phyloP scores from a whole-genome alignment of 768 basidiomycete genomes.

The Rhodotorula kratochvilovae region DNA sequence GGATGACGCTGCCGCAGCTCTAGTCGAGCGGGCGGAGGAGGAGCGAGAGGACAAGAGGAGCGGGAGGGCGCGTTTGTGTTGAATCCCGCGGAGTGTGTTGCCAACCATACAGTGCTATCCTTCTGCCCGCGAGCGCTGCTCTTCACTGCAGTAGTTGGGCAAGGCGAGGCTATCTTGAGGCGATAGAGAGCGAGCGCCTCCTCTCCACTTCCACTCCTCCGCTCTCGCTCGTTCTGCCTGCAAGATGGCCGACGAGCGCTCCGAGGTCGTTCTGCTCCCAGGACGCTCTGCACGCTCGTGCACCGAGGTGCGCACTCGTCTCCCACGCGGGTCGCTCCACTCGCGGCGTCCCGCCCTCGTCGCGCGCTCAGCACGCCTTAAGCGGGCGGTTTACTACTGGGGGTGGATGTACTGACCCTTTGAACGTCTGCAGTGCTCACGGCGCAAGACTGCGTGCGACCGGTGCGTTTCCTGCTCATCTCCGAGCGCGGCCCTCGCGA shows the following conservation, averaged over 20 bases:
- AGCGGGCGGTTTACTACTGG: accelerated
- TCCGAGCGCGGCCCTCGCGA: too few relatives aligned
- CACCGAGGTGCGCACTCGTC: neutral
- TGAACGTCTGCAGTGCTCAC: neutral
- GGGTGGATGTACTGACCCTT: neutral
- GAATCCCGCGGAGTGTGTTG: neutral
- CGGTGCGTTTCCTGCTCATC: constrained; percentile 1
- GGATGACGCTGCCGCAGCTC: constrained; percentile 1
- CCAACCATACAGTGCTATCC: neutral
- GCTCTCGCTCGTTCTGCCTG: too few relatives aligned
- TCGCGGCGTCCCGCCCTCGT: neutral
- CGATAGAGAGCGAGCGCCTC: too few relatives aligned
- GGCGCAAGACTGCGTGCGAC: constrained; percentile 17
- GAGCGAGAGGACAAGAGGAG: too few relatives aligned
- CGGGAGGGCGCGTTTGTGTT: neutral
- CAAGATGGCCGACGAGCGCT: constrained; percentile 8
- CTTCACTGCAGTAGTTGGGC: too few relatives aligned
- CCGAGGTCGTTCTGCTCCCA: constrained; percentile 5
- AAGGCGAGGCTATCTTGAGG: too few relatives aligned
- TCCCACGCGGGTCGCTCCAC: too few relatives aligned
- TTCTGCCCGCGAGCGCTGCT: too few relatives aligned
- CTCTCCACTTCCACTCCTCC: too few relatives aligned
- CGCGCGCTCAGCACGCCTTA: neutral
- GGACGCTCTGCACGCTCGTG: neutral
- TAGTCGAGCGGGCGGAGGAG: neutral